A percentile compares a stretch with the other conserved stretches of the same genome.
Conservation (phyloP, 202 grass and related monocot species). For the Setaria italica region DNA sequence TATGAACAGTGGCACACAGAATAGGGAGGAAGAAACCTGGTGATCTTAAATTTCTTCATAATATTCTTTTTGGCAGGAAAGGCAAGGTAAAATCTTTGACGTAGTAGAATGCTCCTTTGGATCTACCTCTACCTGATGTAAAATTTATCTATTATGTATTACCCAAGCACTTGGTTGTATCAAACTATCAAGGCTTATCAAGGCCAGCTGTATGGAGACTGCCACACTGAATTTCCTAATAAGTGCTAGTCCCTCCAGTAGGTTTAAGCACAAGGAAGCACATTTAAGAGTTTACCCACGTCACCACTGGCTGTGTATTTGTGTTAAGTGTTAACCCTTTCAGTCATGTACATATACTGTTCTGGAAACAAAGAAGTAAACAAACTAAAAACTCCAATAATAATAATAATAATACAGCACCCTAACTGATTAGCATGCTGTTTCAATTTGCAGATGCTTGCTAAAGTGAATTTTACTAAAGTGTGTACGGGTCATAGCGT, state of each 20-base stretch:
- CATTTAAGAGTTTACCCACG: not conserved
- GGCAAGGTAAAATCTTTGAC: constrained; percentile 78
- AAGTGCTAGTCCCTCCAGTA: constrained; percentile 6
- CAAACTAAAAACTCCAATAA: not conserved
- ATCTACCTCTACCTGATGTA: constrained; percentile 6
- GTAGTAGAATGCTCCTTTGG: constrained; percentile 9
- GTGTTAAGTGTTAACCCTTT: constrained; percentile 25
- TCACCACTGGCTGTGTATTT: constrained; percentile 10
- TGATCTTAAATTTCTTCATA: constrained; percentile 94
- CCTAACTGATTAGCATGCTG: constrained; percentile 3
- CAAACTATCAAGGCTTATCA: not conserved
- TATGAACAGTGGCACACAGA: constrained; percentile 74
- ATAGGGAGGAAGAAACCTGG: constrained; percentile 84
- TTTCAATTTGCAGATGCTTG: constrained; percentile 29
- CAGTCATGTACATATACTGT: constrained; percentile 22
- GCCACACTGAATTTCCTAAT: constrained; percentile 23
- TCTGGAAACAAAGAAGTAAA: constrained; percentile 8
- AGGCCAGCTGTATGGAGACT: constrained; percentile 20
- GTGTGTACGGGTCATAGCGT: not conserved
- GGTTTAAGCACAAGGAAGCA: not conserved
- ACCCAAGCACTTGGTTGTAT: constrained; percentile 21
- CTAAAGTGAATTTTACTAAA: constrained; percentile 28
- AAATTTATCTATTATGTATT: not conserved
- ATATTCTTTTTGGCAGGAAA: constrained; percentile 94
- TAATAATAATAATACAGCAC: constrained; percentile 4